A percentile compares a stretch with the other conserved stretches of the same genome.
These are phyloP conservation scores for Tulasnella sp. DNA, from an alignment of 768 basidiomycete genomes.

Conservation along the genomic window DNA sequence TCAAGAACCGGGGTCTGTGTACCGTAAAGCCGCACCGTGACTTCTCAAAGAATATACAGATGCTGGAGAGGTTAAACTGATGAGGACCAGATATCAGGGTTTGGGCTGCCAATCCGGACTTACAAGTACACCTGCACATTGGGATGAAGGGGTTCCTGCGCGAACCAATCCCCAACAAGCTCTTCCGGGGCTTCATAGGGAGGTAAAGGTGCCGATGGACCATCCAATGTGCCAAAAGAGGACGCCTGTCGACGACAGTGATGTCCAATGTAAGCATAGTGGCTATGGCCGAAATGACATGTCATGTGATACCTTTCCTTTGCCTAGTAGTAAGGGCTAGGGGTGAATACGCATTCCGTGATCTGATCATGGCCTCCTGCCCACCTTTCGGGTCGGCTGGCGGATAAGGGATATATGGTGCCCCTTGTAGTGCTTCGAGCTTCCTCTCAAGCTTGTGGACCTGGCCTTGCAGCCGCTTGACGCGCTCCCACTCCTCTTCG, in stretches of 20 bases:
- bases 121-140: constrained; percentile 8
- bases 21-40: constrained; percentile 5
- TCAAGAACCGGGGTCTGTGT: constrained; percentile 9
- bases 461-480: constrained; percentile 6
- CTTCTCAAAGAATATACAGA: constrained; percentile 10
- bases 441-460: constrained; percentile 6
- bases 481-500: constrained; percentile 11
- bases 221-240: neutral
- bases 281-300: neutral
- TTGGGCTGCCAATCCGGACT: neutral
- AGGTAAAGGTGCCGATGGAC: neutral
- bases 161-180: constrained; percentile 13
- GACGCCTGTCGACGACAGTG: neutral
- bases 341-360: too few species aligned
- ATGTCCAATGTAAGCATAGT: neutral
- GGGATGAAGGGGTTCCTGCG: neutral
- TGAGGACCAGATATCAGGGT: neutral
- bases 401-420: neutral
- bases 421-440: constrained; percentile 2
- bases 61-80: constrained; percentile 1
- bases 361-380: neutral
- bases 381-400: neutral
- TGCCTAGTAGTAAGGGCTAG: neutral
- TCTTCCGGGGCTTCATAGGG: neutral
- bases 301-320: neutral